Evolutionary conservation across 257 asterid species (phyloP).

Genomic region (Hygrophila difformis): DNA sequence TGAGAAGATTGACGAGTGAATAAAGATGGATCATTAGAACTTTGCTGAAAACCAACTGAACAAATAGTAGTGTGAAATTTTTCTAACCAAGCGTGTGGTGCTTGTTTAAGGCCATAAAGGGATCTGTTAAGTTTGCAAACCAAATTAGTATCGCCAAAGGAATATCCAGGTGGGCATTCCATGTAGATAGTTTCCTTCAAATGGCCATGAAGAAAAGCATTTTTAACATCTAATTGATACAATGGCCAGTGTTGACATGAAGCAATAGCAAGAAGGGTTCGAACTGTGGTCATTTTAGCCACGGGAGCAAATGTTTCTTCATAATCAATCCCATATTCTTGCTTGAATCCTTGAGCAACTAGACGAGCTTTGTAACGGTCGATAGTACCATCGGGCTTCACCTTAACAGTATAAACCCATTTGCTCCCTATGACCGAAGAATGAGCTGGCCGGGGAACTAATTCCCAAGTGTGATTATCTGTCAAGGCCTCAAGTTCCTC

Average conservation of each 20-base stretch:
- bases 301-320: conserved; percentile 8
- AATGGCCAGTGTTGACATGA: conserved; percentile 3
- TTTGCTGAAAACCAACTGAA: background rate
- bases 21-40: conserved; percentile 8
- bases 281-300: conserved; percentile 4
- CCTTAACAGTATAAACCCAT: background rate
- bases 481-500: background rate
- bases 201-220: conserved; percentile 1
- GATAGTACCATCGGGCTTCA: conserved; percentile 1
- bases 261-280: conserved; percentile 6
- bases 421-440: background rate
- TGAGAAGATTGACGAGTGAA: background rate
- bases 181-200: conserved; percentile 1
- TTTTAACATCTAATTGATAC: conserved; percentile 1
- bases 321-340: conserved; percentile 8
- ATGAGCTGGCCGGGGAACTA: background rate
- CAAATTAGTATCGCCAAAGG: background rate
- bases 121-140: conserved; percentile 1
- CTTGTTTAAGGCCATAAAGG: conserved; percentile 9
- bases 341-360: conserved; percentile 9
- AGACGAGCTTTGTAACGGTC: background rate
- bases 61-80: background rate
- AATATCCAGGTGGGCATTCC: background rate
- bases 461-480: conserved; percentile 5
- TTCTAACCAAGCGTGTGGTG: conserved; percentile 1